Evolutionary conservation across 805 yeast species (phyloP).

Genomic region (Komagataella pastoris): DNA sequence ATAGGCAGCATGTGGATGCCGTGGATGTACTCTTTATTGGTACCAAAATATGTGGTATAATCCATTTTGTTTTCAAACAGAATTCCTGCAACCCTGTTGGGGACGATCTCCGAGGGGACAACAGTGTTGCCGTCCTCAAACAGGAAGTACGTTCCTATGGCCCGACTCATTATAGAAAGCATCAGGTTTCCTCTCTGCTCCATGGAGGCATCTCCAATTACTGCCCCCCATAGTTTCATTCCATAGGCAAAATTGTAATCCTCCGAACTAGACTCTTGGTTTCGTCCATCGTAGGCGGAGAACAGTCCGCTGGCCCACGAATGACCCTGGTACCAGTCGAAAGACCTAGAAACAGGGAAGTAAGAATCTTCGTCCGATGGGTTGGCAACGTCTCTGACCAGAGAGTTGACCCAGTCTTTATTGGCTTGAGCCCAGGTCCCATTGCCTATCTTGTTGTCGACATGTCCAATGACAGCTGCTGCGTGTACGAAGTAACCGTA

Average conservation of each 20-base stretch:
- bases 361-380: constrained; percentile 37
- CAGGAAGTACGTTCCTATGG: constrained; percentile 45
- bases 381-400: constrained; percentile 57
- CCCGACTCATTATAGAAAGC: constrained; percentile 40
- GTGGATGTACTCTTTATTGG: constrained; percentile 60
- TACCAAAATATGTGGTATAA: constrained; percentile 65
- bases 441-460: constrained; percentile 29
- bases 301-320: constrained; percentile 70
- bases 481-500: constrained; percentile 47
- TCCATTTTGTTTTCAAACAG: constrained; percentile 62
- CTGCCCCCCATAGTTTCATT: constrained; percentile 50
- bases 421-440: constrained; percentile 41
- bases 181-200: constrained; percentile 43
- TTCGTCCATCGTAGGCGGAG: constrained; percentile 62
- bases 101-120: constrained; percentile 41
- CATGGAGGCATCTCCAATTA: constrained; percentile 37
- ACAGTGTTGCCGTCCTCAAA: constrained; percentile 37
- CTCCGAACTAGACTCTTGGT: constrained; percentile 63
- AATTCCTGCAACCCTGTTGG: constrained; percentile 63
- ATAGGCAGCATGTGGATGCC: constrained; percentile 72
- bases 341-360: constrained; percentile 56
- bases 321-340: constrained; percentile 70
- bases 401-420: constrained; percentile 37
- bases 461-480: constrained; percentile 45
- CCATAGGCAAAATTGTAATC: constrained; percentile 65